Base-by-base conservation (phyloP, 2,329 filamentous ascomycete genomes). In the Fusarium floridanum region DNA sequence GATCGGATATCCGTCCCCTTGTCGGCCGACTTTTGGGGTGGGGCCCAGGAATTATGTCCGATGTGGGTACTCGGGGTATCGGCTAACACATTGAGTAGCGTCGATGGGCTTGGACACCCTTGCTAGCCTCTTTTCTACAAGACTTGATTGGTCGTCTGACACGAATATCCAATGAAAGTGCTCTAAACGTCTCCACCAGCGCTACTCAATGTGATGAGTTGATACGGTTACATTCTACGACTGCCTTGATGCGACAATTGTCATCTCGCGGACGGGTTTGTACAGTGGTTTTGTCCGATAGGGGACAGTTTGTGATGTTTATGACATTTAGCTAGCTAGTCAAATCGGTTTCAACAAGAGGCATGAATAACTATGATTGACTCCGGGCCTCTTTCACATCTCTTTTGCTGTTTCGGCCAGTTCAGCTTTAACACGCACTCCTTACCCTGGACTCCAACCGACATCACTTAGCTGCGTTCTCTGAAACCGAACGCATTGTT, bases 31-130 rank as follows among this genome's bases (percentile, higher is more conserved):
- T 48, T 9, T 8, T 22, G 41, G 41, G 11, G n/a, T 16, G 41
- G 41, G 6, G n/a, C n/a, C 41, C 20, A 45, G 14, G 9, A 41
- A 56, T 17, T 64, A 64, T 56, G 22, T 64, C 61, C 61, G 61
- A 32, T 55, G 48, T 34, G 43, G 61, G 29, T 32, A 32, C 27
- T 3, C 34, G 4, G 37, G 7, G 27, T 27, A 27, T 27, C 27
- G 27, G 27, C 27, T 27, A 27, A 27, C 27, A 27, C 27, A 29
- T 29, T 29, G 27, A 29, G 27, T 29, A 29, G 27, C 27, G 27
- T 29, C 8, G 27, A 29, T 29, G 8, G 29, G 29, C 29, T 32
- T 8, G 2, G 10, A 10, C 9, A 32, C 29, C 29, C 29, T 32
- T 32, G 29, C 29, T 32, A 32, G 29, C 29, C 29, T 32, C 29